A percentile compares a stretch with the other conserved stretches of the same genome.
These are phyloP conservation scores for Coemansia reversa DNA, from an alignment of 192 early-diverging fungal genomes.

Conservation along the genomic window DNA sequence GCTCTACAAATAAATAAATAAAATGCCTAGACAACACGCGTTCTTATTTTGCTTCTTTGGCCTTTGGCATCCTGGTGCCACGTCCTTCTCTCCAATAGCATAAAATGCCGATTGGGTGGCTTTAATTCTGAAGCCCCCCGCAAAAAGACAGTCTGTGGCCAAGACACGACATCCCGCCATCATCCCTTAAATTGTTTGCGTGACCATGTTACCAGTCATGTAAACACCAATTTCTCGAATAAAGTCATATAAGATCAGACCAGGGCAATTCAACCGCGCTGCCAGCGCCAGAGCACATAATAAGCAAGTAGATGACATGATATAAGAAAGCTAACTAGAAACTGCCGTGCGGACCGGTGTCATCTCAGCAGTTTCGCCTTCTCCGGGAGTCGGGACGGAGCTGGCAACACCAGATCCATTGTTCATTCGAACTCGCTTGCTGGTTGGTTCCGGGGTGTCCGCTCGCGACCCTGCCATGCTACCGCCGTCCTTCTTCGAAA, in stretches of 20 bases:
- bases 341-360: slow-evolving; percentile 10
- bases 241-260: neutral
- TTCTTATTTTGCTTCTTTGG: neutral
- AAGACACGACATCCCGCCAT: neutral
- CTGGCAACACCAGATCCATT: slow-evolving; percentile 14
- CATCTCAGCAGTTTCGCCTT: slow-evolving; percentile 12
- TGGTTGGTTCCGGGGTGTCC: slow-evolving; percentile 35
- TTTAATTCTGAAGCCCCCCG: neutral
- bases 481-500: slow-evolving; percentile 22
- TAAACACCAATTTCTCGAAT: neutral
- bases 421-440: slow-evolving; percentile 23
- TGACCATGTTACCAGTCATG: neutral
- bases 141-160: neutral
- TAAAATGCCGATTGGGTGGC: neutral
- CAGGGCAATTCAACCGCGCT: neutral
- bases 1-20: neutral
- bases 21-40: neutral
- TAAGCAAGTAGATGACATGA: neutral
- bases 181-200: neutral
- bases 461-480: slow-evolving; percentile 30
- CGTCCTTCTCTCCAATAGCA: neutral
- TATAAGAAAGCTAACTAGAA: slow-evolving; percentile 7
- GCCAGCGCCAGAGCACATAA: neutral
- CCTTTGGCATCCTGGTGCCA: neutral
- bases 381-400: slow-evolving; percentile 15